These are phyloP conservation scores for Passiflora organensis DNA, from an alignment of 345 rosid species.

Conservation along the genomic window DNA sequence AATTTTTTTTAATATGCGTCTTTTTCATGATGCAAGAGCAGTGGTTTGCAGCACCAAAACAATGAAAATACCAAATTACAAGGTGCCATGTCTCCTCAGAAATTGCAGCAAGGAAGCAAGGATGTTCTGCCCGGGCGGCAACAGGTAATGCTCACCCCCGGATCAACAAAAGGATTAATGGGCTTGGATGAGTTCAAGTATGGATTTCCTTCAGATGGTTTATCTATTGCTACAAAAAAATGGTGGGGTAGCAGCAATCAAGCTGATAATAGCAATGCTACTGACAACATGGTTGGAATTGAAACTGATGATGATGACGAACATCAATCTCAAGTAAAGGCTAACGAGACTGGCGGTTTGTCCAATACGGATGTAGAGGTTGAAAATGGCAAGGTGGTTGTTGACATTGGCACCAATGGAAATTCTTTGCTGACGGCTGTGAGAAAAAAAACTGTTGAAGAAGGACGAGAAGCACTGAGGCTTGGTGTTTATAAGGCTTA, in stretches of 20 bases:
- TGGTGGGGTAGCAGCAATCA: constrained; percentile 69
- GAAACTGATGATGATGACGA: constrained; percentile 27
- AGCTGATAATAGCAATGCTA: constrained; percentile 15
- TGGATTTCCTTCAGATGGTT: constrained; percentile 69
- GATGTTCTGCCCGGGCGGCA: constrained; percentile 15
- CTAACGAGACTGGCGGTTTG: constrained; percentile 4
- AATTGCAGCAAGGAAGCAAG: constrained; percentile 37
- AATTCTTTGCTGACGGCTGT: constrained; percentile 32
- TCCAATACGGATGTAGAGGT: constrained; percentile 8
- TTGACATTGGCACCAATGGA: constrained; percentile 17
- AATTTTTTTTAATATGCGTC: no score
- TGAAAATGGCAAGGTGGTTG: constrained; percentile 24
- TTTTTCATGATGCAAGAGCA: constrained; percentile 4
- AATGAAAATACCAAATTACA: constrained; percentile 24
- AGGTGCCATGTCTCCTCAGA: constrained; percentile 17
- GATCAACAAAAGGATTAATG: constrained; percentile 29
- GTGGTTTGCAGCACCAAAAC: constrained; percentile 28
- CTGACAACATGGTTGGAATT: constrained; percentile 14
- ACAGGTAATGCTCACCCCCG: constrained; percentile 15
- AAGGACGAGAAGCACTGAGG: constrained; percentile 47
- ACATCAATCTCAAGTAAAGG: constrained; percentile 17
- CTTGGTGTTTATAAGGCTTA: constrained; percentile 31
- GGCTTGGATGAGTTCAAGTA: constrained; percentile 54
- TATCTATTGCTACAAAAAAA: constrained; percentile 41
- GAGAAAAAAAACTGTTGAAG: constrained; percentile 41